phyloP scores from a whole-genome alignment of 1,139 yeast species.

The Candida dubliniensis region DNA sequence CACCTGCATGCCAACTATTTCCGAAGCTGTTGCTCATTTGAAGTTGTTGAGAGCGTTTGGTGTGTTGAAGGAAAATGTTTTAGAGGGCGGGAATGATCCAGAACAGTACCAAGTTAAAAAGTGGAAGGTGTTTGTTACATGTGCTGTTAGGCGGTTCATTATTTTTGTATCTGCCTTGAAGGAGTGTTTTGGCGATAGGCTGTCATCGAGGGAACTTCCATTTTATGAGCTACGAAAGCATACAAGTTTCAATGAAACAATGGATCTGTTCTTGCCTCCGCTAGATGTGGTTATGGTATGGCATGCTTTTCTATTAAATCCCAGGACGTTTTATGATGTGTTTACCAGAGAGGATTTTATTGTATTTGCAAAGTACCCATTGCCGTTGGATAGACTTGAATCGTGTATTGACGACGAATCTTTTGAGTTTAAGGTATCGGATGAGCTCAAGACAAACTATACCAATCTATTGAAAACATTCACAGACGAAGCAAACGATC shows the following conservation, averaged over 20 bases:
- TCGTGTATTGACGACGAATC: slow-evolving; percentile 22
- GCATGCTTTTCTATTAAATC: slow-evolving; percentile 28
- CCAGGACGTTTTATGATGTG: slow-evolving; percentile 27
- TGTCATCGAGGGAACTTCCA: neutral
- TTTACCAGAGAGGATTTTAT: slow-evolving; percentile 24
- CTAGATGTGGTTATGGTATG: slow-evolving; percentile 42
- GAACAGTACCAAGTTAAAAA: slow-evolving; percentile 17
- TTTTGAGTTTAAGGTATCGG: slow-evolving; percentile 20
- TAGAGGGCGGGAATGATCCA: slow-evolving; percentile 6
- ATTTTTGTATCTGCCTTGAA: slow-evolving; percentile 25
- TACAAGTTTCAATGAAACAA: neutral
- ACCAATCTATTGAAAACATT: neutral
- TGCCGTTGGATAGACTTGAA: slow-evolving; percentile 26
- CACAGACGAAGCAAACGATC: slow-evolving; percentile 5
- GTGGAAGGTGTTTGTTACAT: slow-evolving; percentile 32
- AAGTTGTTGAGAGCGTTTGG: slow-evolving; percentile 31
- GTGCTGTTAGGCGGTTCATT: slow-evolving; percentile 32
- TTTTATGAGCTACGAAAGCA: neutral
- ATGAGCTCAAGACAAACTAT: neutral
- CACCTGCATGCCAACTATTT: neutral
- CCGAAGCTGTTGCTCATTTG: slow-evolving; percentile 25
- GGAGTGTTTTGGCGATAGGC: neutral
- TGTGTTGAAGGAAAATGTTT: slow-evolving; percentile 20
- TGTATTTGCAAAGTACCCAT: slow-evolving; percentile 23
- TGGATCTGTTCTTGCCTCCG: slow-evolving; percentile 22